A percentile compares a stretch with the other conserved stretches of the same genome.
These are phyloP conservation scores for Purshia tridentata DNA, from an alignment of 306 rosid species.

Conservation along the genomic window DNA sequence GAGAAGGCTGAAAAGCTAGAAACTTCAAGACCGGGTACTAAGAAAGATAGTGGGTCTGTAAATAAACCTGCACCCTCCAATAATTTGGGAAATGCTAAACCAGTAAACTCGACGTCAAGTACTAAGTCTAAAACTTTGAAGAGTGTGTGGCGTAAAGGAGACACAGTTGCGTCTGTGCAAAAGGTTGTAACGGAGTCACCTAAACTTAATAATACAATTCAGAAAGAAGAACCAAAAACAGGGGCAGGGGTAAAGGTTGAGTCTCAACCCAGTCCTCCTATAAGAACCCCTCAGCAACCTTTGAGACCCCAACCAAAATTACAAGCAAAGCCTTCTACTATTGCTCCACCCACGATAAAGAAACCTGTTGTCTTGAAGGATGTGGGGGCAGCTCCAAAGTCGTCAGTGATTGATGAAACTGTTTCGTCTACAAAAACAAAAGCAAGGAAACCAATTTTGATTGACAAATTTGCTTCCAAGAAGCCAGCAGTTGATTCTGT, in stretches of 20 bases:
- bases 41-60: slow-evolving; percentile 43
- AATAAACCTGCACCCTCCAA: slow-evolving; percentile 41
- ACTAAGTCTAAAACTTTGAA: slow-evolving; percentile 66
- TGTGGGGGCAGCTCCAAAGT: slow-evolving; percentile 52
- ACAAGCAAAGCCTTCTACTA: slow-evolving; percentile 67
- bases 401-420: slow-evolving; percentile 25
- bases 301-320: slow-evolving; percentile 65
- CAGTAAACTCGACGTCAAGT: slow-evolving; percentile 22
- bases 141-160: slow-evolving; percentile 99
- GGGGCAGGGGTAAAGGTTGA: slow-evolving; percentile 37
- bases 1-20: slow-evolving; percentile 90
- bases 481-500: slow-evolving; percentile 64
- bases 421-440: slow-evolving; percentile 38
- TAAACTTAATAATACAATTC: slow-evolving; percentile 38
- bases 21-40: slow-evolving; percentile 40
- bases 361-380: slow-evolving; percentile 81
- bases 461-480: slow-evolving; percentile 88
- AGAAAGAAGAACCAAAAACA: slow-evolving; percentile 37
- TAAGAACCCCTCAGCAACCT: slow-evolving; percentile 41
- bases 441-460: slow-evolving; percentile 83
- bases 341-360: slow-evolving; percentile 49
- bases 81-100: slow-evolving; percentile 31
- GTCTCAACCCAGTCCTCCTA: slow-evolving; percentile 44
- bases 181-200: slow-evolving; percentile 64
- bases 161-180: slow-evolving; percentile 55